Percentiles rank a stretch among this genome's conserved stretches.
These are phyloP conservation scores for Saprolegnia parasitica DNA, from an alignment of 352 stramenopile genomes.

Conservation along the genomic window DNA sequence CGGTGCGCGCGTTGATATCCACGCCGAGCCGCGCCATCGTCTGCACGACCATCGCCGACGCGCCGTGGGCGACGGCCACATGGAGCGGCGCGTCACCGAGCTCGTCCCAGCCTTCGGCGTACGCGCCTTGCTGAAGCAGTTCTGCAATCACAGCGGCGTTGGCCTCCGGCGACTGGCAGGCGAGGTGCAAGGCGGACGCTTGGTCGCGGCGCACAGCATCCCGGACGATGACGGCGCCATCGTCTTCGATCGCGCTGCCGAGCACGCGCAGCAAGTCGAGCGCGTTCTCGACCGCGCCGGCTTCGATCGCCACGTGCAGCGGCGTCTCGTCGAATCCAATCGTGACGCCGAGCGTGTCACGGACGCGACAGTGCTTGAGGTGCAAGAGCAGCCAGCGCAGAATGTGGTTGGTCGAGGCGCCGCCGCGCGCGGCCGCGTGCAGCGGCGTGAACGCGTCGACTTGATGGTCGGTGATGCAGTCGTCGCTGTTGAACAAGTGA, in stretches of 20 bases:
- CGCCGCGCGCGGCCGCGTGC: slow-evolving; percentile 44
- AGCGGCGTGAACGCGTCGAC: slow-evolving; percentile 36
- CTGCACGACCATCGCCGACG: slow-evolving; percentile 42
- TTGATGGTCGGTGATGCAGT: slow-evolving; percentile 40
- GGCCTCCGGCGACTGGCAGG: slow-evolving; percentile 37
- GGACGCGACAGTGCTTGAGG: slow-evolving; percentile 29
- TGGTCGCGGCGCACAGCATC: slow-evolving; percentile 32
- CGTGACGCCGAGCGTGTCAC: slow-evolving; percentile 30
- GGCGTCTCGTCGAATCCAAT: slow-evolving; percentile 38
- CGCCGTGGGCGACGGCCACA: slow-evolving; percentile 42
- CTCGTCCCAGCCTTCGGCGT: slow-evolving; percentile 50
- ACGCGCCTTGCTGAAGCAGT: slow-evolving; percentile 42
- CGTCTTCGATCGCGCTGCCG: neutral
- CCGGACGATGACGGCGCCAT: neutral
- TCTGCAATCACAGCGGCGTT: slow-evolving; percentile 44
- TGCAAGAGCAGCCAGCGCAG: slow-evolving; percentile 45
- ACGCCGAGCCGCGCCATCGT: slow-evolving; percentile 44
- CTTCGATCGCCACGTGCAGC: slow-evolving; percentile 44
- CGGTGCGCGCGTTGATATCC: slow-evolving; percentile 61
- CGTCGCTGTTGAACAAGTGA: slow-evolving; percentile 13
- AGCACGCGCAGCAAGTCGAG: slow-evolving; percentile 40
- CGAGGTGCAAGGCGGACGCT: slow-evolving; percentile 46
- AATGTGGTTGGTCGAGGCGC: slow-evolving; percentile 35
- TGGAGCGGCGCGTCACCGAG: slow-evolving; percentile 50
- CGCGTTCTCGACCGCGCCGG: slow-evolving; percentile 39